Conservation (phyloP, 768 basidiomycete genomes). For the Kwoniella dejecticola region DNA sequence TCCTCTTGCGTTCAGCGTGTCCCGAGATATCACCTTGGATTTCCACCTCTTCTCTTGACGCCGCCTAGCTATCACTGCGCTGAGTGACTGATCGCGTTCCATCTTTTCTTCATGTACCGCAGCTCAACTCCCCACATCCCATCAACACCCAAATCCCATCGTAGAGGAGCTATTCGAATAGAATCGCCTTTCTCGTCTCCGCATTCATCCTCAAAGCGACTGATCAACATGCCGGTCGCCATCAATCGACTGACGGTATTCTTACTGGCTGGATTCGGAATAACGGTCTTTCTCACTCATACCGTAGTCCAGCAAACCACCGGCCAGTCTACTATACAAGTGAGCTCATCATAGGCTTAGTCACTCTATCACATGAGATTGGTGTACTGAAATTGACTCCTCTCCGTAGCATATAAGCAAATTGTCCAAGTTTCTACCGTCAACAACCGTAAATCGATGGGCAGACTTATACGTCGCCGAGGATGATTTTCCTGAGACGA, state of each 20-base stretch:
- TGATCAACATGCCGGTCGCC: background rate
- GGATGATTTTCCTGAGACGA: slow-evolving; percentile 17
- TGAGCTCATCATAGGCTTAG: background rate
- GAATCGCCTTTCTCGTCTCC: background rate
- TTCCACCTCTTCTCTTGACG: no score
- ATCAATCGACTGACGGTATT: slow-evolving; percentile 1
- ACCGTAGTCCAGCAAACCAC: background rate
- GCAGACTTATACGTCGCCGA: slow-evolving; percentile 14
- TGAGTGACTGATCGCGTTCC: no score
- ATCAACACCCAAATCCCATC: background rate
- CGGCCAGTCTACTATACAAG: slow-evolving; percentile 1
- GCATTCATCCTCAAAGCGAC: background rate
- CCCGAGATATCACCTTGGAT: no score
- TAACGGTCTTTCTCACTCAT: slow-evolving; percentile 6
- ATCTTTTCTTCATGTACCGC: no score
- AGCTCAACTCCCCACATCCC: background rate
- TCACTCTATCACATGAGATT: background rate
- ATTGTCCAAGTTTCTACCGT: slow-evolving; percentile 1
- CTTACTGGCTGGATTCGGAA: background rate
- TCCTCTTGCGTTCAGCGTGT: no score
- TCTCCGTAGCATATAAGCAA: slow-evolving; percentile 3
- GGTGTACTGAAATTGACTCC: background rate
- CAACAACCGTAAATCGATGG: slow-evolving; percentile 8
- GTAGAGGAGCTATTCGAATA: slow-evolving; percentile 1
- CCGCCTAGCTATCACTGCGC: no score